A percentile compares a stretch with the other conserved stretches of the same genome.
Conservation (phyloP, 495 filamentous ascomycete genomes). For the Penicillium diatomitis region DNA sequence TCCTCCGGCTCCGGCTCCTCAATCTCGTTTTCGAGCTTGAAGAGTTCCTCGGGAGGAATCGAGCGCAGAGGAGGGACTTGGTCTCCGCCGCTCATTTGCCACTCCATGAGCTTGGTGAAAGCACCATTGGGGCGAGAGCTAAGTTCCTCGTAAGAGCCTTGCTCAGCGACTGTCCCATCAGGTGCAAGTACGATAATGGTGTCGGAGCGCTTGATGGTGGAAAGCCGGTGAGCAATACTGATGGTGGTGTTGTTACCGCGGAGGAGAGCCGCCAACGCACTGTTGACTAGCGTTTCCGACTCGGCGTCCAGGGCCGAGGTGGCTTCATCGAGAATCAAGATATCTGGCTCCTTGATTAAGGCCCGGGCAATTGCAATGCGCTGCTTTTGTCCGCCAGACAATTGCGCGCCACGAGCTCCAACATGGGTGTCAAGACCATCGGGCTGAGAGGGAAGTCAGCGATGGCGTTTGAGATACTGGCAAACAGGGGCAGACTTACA, state of each 20-base stretch:
- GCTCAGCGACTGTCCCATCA: constrained; percentile 83
- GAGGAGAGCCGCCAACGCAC: constrained; percentile 71
- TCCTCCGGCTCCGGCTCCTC: constrained; percentile 18
- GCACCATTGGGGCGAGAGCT: constrained; percentile 63
- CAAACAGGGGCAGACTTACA: constrained; percentile 29
- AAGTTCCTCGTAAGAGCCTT: constrained; percentile 67
- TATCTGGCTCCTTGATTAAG: constrained; percentile 91
- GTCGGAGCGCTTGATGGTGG: constrained; percentile 92
- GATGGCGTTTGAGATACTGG: constrained; percentile 1
- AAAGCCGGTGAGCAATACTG: constrained; percentile 88
- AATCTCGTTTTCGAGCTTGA: constrained; percentile 24
- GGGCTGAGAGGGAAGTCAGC: constrained; percentile 37
- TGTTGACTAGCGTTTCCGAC: constrained; percentile 90
- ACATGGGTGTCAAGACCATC: constrained; percentile 92
- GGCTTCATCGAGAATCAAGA: constrained; percentile 91
- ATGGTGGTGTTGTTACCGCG: constrained; percentile 88
- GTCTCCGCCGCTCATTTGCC: constrained; percentile 91
- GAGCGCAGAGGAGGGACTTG: constrained; percentile 20
- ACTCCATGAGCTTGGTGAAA: constrained; percentile 95
- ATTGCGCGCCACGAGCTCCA: constrained; percentile 83
- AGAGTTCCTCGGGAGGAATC: constrained; percentile 24
- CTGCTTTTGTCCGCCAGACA: constrained; percentile 95
- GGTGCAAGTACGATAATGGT: constrained; percentile 78
- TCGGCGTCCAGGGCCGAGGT: constrained; percentile 95
- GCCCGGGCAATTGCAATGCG: constrained; percentile 95